Base-by-base conservation (phyloP, 2,329 filamentous ascomycete genomes). In the Aspergillus melleus region DNA sequence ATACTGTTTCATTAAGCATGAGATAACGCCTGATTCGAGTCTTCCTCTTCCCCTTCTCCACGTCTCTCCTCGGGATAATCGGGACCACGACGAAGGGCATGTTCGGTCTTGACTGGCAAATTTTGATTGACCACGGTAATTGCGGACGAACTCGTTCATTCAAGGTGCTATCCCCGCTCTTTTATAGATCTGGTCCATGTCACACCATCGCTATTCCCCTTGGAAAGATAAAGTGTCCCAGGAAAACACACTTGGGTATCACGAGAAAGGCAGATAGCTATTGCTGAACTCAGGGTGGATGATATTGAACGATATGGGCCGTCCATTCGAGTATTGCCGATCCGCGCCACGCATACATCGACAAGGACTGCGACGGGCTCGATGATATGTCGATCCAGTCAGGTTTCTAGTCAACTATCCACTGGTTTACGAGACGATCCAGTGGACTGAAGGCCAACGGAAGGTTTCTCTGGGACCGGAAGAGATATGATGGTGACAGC, bases 341-440 rank as follows among this genome's bases (percentile, higher is more conserved):
- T 6, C 52, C 59, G 46, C 60, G 63, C 26, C 55, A 60, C 56
- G 58, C 55, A 62, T 66, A 65, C 65, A 58, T 56, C 49, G 58
- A 58, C 53, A 49, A 57, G 52, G 32, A 51, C 29, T 29, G 60
- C 32, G 50, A 57, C 39, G 30, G 47, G 55, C 32, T 52, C 50
- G n/a, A 55, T 50, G 39, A 58, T 24, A 50, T 47, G 58, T 22
- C 46, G 50, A 54, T 54, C 49, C 53, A 52, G 39, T 44, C 54
- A 60, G 59, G 55, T 60, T 58, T 67, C 62, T 65, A 66, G 59
- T 64, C 65, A 65, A 56, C 47, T 26, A 61, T 57, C 67, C 68
- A 70, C 64, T 66, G 66, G 64, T 69, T 70, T 70, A 70, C 67
- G 59, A 61, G 57, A 59, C 64, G 62, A 67, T 61, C 65, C 66